Base-by-base conservation (phyloP, 202 grass and related monocot genomes). In the Hordeum pubiflorum region DNA sequence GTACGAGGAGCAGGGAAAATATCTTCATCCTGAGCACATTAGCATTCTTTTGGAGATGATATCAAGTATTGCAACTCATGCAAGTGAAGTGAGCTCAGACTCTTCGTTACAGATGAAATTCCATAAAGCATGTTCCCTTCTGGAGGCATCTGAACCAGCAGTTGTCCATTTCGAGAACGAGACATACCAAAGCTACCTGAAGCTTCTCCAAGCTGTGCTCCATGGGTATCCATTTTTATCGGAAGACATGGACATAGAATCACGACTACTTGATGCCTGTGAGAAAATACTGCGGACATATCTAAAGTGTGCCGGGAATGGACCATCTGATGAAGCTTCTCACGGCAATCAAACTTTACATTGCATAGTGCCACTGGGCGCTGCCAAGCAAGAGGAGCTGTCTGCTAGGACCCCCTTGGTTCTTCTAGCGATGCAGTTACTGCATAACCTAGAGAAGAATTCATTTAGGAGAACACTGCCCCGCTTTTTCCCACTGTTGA, bases 151-250 rank as follows among this genome's bases (percentile, higher is more conserved):
- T 68, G 96, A 93, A 60, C 96, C 92, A 72, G 88, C 96, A 31
- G 58, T 84, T 77, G 74, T 96, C 56, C 96, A 99, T 86, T 99
- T 99, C 21, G 92, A 99, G 81, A 99, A 99, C 1, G 92, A 93
- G 32, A 90, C 92, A 21, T 91, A 93, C 79, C 88, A 91, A 46
- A 95, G 71, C 74, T 91, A 91, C 75, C 85, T 99, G 23, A 96
- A 90, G 85, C 79, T 99, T 75, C 89, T 96, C 58, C 92, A 90
- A 87, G 84, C 55, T 75, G 41, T 96, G 72, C 89, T 85, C 50
- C 38, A 81, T 74, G 85, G 89, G 36, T 40, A 93, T 74, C 74
- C 80, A 44, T 85, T 76, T 59, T 65, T 95, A 46, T 87, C 89
- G 2, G 68, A 83, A 74, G 77, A 88, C 73, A 82, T 99, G 90